Conservation (phyloP, 192 early-diverging fungal genomes). For the Coemansia sp. region DNA sequence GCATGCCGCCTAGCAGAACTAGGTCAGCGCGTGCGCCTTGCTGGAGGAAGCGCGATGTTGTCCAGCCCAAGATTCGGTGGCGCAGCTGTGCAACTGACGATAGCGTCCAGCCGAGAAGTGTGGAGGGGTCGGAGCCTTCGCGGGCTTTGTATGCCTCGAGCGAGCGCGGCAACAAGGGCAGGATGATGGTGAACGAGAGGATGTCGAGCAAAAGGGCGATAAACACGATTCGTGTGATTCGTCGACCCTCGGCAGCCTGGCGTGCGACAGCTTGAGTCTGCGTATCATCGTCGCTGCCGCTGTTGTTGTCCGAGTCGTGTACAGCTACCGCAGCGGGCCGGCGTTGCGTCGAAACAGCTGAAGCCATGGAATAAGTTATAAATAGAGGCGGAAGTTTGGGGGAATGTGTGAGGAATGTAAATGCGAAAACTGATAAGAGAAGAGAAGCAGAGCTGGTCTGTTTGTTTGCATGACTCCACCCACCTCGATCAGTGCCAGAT, state of each 20-base stretch:
- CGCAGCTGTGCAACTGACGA: conserved; percentile 19
- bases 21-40: conserved; percentile 56
- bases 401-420: background rate
- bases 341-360: conserved; percentile 8
- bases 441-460: background rate
- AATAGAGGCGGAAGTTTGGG: background rate
- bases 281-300: background rate
- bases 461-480: background rate
- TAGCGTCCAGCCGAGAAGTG: conserved; percentile 44
- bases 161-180: conserved; percentile 91
- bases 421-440: background rate
- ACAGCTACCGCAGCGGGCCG: background rate
- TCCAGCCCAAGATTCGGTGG: conserved; percentile 21
- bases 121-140: conserved; percentile 42
- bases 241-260: conserved; percentile 25
- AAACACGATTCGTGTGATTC: conserved; percentile 64
- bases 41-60: conserved; percentile 37
- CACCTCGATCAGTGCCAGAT: background rate
- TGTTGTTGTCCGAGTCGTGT: background rate
- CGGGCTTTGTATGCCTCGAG: conserved; percentile 81
- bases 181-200: conserved; percentile 95
- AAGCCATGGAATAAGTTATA: background rate
- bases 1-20: conserved; percentile 85
- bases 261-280: background rate
- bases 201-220: conserved; percentile 90